phyloP scores from a whole-genome alignment of 225 moss, liverwort and hornwort species.

The Pseudisothecium myosuroides region DNA sequence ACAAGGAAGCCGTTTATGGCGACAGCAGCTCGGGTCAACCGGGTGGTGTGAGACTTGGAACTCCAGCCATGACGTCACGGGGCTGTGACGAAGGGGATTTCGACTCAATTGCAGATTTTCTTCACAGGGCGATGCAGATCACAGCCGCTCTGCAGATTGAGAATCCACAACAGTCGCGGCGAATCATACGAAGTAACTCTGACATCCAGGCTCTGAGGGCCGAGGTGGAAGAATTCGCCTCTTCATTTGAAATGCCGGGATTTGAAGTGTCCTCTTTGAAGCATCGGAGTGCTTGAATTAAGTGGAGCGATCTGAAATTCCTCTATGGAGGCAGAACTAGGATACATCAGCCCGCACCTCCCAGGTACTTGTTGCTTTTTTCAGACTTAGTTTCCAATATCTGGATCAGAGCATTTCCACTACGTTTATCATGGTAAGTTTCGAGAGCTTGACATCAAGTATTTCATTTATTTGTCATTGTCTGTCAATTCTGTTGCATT shows the following conservation, averaged over 20 bases:
- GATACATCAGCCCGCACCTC: background rate
- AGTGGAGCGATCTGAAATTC: background rate
- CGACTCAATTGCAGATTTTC: constrained; percentile 49
- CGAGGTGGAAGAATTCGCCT: constrained; percentile 66
- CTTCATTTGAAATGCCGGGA: constrained; percentile 81
- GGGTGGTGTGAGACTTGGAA: constrained; percentile 71
- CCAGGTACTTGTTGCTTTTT: background rate
- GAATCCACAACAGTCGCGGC: constrained; percentile 32
- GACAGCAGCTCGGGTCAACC: constrained; percentile 58
- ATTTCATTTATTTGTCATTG: background rate
- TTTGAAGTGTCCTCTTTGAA: constrained; percentile 43
- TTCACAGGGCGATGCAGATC: constrained; percentile 53
- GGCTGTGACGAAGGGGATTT: constrained; percentile 11
- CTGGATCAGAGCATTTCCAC: background rate
- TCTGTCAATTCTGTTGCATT: background rate
- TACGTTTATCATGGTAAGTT: background rate
- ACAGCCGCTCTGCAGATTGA: constrained; percentile 39
- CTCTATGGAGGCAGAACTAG: background rate
- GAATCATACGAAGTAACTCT: constrained; percentile 24
- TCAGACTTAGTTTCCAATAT: background rate
- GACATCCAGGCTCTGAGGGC: constrained; percentile 49
- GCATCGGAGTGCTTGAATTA: background rate
- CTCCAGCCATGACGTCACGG: constrained; percentile 40
- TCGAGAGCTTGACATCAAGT: background rate
- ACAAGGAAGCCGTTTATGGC: constrained; percentile 70